Conservation (phyloP, 495 filamentous ascomycete species). For the Chaetomium tenue region DNA sequence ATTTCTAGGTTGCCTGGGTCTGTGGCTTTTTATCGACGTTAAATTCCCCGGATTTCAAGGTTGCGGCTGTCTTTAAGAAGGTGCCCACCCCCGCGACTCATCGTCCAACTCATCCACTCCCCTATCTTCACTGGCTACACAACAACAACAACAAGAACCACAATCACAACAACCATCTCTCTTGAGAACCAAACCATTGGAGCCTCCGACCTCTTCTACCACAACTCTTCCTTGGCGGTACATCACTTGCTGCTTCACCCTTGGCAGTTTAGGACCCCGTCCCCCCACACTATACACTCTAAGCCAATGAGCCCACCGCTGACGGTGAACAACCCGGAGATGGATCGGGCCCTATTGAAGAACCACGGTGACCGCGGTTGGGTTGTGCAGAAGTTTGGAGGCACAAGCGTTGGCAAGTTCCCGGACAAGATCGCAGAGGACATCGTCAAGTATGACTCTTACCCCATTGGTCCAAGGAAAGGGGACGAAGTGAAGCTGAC, state of each 20-base stretch:
- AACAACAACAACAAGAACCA: not conserved
- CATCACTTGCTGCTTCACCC: not conserved
- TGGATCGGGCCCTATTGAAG: constrained; percentile 30
- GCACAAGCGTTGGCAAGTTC: constrained; percentile 61
- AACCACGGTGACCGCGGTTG: constrained; percentile 51
- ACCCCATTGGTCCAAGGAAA: not conserved
- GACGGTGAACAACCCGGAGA: constrained; percentile 19
- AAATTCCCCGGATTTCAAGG: not conserved
- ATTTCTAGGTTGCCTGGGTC: constrained; percentile 1
- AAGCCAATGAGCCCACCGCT: constrained; percentile 26
- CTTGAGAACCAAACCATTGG: constrained; percentile 17
- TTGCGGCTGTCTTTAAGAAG: constrained; percentile 13
- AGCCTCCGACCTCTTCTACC: not conserved
- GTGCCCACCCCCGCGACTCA: constrained; percentile 10
- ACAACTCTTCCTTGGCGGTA: constrained; percentile 5
- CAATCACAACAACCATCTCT: not conserved
- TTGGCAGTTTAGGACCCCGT: not conserved
- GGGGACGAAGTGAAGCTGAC: constrained; percentile 16
- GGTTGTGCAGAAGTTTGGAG: constrained; percentile 86
- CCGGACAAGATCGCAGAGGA: constrained; percentile 43
- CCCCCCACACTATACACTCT: constrained; percentile 8
- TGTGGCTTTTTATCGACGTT: not conserved
- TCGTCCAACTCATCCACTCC: not conserved
- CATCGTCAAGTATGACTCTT: constrained; percentile 35
- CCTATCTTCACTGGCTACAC: not conserved